Conservation (phyloP, 805 yeast genomes). For the Saccharomycopsis babjevae region DNA sequence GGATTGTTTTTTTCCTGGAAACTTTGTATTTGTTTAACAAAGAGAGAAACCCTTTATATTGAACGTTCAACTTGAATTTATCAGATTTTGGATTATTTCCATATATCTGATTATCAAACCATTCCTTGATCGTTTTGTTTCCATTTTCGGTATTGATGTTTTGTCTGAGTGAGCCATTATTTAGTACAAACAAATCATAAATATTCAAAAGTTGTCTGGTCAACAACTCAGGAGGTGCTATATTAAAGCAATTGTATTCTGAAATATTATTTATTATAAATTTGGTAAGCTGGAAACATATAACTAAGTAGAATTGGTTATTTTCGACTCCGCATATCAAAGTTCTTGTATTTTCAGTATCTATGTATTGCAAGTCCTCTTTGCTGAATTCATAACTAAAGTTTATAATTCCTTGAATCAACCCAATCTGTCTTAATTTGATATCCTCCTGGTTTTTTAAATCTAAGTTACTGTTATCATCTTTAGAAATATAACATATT, state of each 20-base stretch:
- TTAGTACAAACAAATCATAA: slow-evolving; percentile 11
- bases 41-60: slow-evolving; percentile 14
- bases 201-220: slow-evolving; percentile 8
- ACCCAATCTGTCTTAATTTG: slow-evolving; percentile 14
- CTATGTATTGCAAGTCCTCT: slow-evolving; percentile 4
- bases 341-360: slow-evolving; percentile 16
- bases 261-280: slow-evolving; percentile 9
- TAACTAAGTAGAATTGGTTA: slow-evolving; percentile 9
- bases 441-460: slow-evolving; percentile 1
- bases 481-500: slow-evolving; percentile 5
- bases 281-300: slow-evolving; percentile 12
- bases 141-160: background rate
- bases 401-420: slow-evolving; percentile 15
- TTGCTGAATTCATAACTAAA: slow-evolving; percentile 14
- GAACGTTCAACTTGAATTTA: slow-evolving; percentile 10
- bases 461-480: background rate
- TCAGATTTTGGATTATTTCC: slow-evolving; percentile 5
- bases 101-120: slow-evolving; percentile 1
- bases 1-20: slow-evolving; percentile 6
- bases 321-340: slow-evolving; percentile 10
- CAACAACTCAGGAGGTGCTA: slow-evolving; percentile 11
- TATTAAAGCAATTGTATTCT: slow-evolving; percentile 10
- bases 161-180: slow-evolving; percentile 8
- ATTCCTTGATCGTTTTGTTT: background rate
- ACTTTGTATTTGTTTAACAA: slow-evolving; percentile 13